Conservation (phyloP, 148 eudicot genomes). For the Rhododendron henanense region DNA sequence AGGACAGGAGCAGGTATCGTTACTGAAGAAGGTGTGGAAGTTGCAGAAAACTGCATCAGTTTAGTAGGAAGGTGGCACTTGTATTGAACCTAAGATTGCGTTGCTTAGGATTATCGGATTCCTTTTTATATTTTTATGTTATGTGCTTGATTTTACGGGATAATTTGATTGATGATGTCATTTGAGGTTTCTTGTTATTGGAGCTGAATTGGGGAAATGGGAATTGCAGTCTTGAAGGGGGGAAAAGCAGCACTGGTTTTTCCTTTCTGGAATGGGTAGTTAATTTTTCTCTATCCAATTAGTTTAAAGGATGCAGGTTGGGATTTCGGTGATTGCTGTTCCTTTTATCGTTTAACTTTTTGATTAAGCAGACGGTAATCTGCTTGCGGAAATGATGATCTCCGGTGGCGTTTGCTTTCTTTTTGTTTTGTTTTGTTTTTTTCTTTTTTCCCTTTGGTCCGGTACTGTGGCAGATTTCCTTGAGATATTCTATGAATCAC, state of each 20-base stretch:
- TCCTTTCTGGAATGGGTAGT: background rate
- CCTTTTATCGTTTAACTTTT: background rate
- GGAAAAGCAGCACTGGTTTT: background rate
- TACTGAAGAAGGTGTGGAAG: slow-evolving; percentile 17
- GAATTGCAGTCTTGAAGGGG: background rate
- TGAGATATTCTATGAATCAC: background rate
- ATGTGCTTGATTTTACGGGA: background rate
- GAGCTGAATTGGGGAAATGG: background rate
- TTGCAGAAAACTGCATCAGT: background rate
- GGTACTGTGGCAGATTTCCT: background rate
- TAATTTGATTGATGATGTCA: background rate
- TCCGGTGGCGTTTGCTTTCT: background rate
- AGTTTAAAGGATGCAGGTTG: background rate
- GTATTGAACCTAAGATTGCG: background rate
- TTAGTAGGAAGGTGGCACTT: background rate
- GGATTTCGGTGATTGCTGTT: background rate
- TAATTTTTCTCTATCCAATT: background rate
- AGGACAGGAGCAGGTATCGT: slow-evolving; percentile 43
- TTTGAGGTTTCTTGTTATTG: background rate
- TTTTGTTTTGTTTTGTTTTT: background rate
- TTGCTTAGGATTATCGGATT: background rate
- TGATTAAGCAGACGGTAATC: background rate
- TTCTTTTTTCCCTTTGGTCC: background rate
- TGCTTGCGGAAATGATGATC: background rate
- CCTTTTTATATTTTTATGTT: background rate